Base-by-base conservation (phyloP, 768 basidiomycete genomes). In the Naematelia encephala region DNA sequence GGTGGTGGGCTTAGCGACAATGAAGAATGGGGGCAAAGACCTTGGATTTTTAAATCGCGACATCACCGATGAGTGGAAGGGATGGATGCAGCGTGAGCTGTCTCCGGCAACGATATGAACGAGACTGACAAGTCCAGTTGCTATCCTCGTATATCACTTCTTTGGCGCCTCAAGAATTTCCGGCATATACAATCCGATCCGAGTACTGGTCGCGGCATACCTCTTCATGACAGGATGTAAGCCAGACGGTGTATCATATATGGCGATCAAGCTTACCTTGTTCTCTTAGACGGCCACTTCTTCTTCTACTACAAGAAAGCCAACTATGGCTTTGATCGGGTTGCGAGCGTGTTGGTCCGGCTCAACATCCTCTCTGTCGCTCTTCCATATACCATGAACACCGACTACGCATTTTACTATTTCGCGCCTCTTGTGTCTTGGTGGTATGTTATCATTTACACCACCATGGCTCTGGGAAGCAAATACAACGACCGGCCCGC, bases 61-160 rank as follows among this genome's bases (percentile, higher is more conserved):
- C 51, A 90, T 94, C 76, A 94, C 91, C 1, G 90, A 96, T 65
- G 91, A 96, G 78, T 96, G 91, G 91, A 94, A 94, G 77, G 91
- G 91, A 2, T 96, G 91, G 91, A 96, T 96, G 91, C 91, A 96
- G 80, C 82, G 90, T 90, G 69, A 56, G 87, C 67, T 2, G 11
- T n/a, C 45, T 16, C 8, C 34, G 27, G 29, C 43, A 29, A 47
- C 26, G 30, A 12, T 8, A 13, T 26, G 42, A 42, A 12, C 12
- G 56, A 34, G 14, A 55, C 62, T 65, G 55, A 65, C 46, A 12
- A 22, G 46, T 5, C 14, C 60, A 92, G 90, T 92, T 67, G 85
- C 82, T 16, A 90, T 96, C 64, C 82, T 96, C n/a, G 85, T 92
- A 68, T 94, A 96, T 71, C 91, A 94, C 77, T 91, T 91, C 76